phyloP scores from a whole-genome alignment of 371 early-diverging fungal species.

The Smittium culicis region DNA sequence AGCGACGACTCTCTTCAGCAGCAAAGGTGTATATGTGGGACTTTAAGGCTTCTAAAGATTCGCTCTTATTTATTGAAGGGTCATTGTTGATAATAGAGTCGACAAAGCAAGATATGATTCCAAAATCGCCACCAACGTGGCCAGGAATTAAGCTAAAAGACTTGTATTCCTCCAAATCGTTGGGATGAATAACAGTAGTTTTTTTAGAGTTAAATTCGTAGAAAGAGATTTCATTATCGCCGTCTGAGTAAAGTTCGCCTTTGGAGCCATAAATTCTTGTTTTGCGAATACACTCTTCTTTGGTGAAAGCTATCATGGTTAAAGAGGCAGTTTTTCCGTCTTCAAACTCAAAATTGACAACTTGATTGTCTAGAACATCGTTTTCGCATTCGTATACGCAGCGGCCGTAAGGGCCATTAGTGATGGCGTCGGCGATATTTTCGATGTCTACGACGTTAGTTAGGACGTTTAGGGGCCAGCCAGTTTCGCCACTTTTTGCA shows the following conservation, averaged over 20 bases:
- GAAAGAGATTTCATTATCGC: constrained; percentile 19
- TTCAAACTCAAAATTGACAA: constrained; percentile 39
- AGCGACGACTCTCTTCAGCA: constrained; percentile 28
- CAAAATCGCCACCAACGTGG: constrained; percentile 34
- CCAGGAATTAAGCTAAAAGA: constrained; percentile 8
- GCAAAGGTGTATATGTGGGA: constrained; percentile 10
- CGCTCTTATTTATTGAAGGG: constrained; percentile 11
- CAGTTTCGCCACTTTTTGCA: constrained; percentile 20
- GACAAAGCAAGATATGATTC: constrained; percentile 29
- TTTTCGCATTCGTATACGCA: constrained; percentile 50
- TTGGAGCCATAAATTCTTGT: constrained; percentile 36
- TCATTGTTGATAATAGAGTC: constrained; percentile 19
- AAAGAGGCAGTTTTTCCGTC: constrained; percentile 35
- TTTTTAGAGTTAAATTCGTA: constrained; percentile 19
- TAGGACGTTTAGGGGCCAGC: constrained; percentile 34
- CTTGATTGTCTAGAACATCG: constrained; percentile 46
- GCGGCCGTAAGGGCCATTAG: constrained; percentile 37
- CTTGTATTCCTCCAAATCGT: constrained; percentile 10
- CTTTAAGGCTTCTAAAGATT: constrained; percentile 11
- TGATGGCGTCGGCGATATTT: constrained; percentile 29
- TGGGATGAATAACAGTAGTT: constrained; percentile 12
- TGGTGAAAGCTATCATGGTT: constrained; percentile 41
- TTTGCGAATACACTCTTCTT: constrained; percentile 32
- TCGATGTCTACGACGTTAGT: constrained; percentile 32
- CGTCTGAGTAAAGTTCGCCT: constrained; percentile 37